These are phyloP conservation scores for Paecilomyces sp. DNA, from an alignment of 2,329 filamentous ascomycete genomes.

Conservation along the genomic window DNA sequence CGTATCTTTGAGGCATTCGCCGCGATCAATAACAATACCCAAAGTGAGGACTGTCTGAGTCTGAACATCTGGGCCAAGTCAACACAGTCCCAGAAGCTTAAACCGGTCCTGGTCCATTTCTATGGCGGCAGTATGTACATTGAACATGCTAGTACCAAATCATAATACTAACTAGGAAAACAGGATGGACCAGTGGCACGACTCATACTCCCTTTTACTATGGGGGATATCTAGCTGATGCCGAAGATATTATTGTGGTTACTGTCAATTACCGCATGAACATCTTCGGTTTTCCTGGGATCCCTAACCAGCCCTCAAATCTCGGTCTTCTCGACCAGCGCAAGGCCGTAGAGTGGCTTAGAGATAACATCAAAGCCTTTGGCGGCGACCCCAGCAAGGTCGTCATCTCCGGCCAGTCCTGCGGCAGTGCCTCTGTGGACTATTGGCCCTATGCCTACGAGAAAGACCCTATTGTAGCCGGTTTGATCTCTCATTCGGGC, in stretches of 20 bases:
- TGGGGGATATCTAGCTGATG: constrained; percentile 27
- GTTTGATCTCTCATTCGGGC: constrained; percentile 31
- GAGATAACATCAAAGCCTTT: constrained; percentile 44
- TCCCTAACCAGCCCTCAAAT: constrained; percentile 30
- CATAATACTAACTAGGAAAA: neutral
- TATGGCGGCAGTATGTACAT: constrained; percentile 32
- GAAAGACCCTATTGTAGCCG: constrained; percentile 29
- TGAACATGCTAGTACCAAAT: neutral
- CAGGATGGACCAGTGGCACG: constrained; percentile 29
- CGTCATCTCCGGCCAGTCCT: constrained; percentile 41
- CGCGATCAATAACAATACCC: constrained; percentile 29
- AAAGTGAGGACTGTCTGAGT: constrained; percentile 29
- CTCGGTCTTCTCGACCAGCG: constrained; percentile 49
- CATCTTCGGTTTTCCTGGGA: constrained; percentile 36
- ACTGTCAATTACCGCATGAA: constrained; percentile 38
- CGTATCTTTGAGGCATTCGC: constrained; percentile 14
- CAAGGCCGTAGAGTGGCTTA: constrained; percentile 46
- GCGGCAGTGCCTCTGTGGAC: constrained; percentile 27
- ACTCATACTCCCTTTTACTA: constrained; percentile 30
- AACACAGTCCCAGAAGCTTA: constrained; percentile 12
- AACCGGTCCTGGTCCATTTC: constrained; percentile 35
- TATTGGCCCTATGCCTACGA: constrained; percentile 25
- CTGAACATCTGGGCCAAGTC: constrained; percentile 25
- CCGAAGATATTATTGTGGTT: constrained; percentile 35
- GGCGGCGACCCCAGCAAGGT: constrained; percentile 44